Base-by-base conservation (phyloP, 106 monocot species). In the Agapanthus africanus region DNA sequence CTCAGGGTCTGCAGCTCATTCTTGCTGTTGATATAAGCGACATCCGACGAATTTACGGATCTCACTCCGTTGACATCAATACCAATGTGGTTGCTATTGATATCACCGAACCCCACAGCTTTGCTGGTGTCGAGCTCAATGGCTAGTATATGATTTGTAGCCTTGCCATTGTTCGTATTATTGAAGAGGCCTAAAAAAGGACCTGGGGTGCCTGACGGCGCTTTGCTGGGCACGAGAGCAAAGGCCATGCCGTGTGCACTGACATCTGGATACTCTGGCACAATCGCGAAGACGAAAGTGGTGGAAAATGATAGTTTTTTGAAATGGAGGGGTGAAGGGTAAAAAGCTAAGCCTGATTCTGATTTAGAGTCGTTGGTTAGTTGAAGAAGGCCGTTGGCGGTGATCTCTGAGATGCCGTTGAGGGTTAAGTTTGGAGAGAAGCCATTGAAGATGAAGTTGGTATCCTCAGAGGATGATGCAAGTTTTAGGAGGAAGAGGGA, bases 151-250 rank as follows among this genome's bases (percentile, higher is more conserved):
- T n/a, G n/a, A 34, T 67, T 67, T 1, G 40, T 33, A 0, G 77
- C 1, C 4, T 26, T 65, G 31, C 73, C 76, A 7, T 76, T 64
- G 73, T 70, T 63, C 6, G 63, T 31, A 0, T 35, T 18, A 34
- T 76, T 80, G 62, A 84, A 71, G 37, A 80, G 46, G 8, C 84
- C 84, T 4, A 85, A 34, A 52, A 70, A 85, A 34, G 81, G 78
- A 36, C 39, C 56, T 1, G 74, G 40, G 2, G 71, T 23, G 0
- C 36, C 41, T 14, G 66, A 19, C 21, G 71, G 44, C 18, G 66
- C 19, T 37, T 27, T 71, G 14, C 69, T 46, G 4, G 44, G 63
- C 15, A 79, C 51, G 37, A 79, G 7, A 39, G 36, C 54, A 22
- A 83, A 76, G 6, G 72, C 51, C 40, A 83, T 61, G 22, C 79